Percentiles rank a stretch among this genome's conserved stretches.
Conservation (phyloP, 257 asterid species). For the Solanum pinnatisectum region DNA sequence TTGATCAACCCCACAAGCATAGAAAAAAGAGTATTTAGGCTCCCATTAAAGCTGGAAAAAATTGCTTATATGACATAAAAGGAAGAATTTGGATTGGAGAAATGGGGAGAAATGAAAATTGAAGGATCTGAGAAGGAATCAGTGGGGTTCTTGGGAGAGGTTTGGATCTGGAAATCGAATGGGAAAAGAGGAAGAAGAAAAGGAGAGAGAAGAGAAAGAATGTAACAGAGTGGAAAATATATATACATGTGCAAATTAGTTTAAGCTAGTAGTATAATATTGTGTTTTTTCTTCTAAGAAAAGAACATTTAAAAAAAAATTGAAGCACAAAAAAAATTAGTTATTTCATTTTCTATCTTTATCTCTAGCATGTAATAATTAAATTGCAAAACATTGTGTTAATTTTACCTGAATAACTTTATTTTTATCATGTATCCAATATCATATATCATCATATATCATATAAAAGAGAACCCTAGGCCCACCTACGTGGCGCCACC, state of each 20-base stretch:
- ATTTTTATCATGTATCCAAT: no score
- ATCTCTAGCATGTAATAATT: no score
- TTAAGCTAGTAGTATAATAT: not conserved
- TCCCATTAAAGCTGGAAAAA: not conserved
- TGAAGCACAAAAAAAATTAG: no score
- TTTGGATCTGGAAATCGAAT: not conserved
- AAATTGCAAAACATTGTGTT: no score
- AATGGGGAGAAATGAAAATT: not conserved
- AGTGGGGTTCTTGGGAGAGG: conserved; percentile 1
- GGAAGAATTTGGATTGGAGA: not conserved
- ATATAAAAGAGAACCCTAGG: no score
- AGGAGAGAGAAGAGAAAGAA: not conserved
- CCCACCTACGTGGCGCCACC: no score
- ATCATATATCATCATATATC: no score
- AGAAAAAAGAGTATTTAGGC: not conserved
- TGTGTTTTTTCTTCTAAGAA: not conserved
- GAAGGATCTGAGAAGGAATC: not conserved
- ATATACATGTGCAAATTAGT: not conserved
- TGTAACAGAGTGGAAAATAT: not conserved
- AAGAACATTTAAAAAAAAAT: not conserved
- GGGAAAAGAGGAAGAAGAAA: not conserved
- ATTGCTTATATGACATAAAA: not conserved
- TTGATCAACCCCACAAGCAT: not conserved
- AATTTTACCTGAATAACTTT: no score
- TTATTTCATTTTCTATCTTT: no score